phyloP scores from a whole-genome alignment of 257 asterid species.

The Solanum medicagineum region DNA sequence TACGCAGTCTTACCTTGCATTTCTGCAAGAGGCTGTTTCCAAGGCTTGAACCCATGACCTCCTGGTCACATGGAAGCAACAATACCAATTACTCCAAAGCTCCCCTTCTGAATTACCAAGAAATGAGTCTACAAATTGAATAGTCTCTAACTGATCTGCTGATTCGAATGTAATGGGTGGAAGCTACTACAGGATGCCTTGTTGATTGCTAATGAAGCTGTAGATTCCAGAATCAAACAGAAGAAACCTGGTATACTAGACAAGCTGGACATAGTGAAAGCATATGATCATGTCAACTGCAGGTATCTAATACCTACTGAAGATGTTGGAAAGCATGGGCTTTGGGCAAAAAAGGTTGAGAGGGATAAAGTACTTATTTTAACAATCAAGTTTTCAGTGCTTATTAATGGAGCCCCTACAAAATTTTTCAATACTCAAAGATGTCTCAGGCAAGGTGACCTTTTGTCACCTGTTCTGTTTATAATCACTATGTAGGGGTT shows the following conservation, averaged over 20 bases:
- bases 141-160: not conserved
- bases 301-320: not conserved
- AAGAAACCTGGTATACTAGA: not conserved
- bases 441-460: not conserved
- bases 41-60: too few relatives aligned
- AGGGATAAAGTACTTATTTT: not conserved
- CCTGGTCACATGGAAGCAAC: too few relatives aligned
- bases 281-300: not conserved
- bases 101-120: not conserved
- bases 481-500: not conserved
- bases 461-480: not conserved
- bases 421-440: not conserved
- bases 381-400: not conserved
- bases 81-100: too few relatives aligned
- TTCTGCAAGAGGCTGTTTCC: too few relatives aligned
- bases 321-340: not conserved
- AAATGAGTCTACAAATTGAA: not conserved
- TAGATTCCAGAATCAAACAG: not conserved
- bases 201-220: not conserved
- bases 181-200: not conserved
- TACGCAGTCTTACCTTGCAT: too few relatives aligned
- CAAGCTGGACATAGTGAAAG: not conserved
- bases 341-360: not conserved
- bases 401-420: not conserved
- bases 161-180: not conserved